Conservation (phyloP, 768 basidiomycete species). For the Tricholoma sp. region DNA sequence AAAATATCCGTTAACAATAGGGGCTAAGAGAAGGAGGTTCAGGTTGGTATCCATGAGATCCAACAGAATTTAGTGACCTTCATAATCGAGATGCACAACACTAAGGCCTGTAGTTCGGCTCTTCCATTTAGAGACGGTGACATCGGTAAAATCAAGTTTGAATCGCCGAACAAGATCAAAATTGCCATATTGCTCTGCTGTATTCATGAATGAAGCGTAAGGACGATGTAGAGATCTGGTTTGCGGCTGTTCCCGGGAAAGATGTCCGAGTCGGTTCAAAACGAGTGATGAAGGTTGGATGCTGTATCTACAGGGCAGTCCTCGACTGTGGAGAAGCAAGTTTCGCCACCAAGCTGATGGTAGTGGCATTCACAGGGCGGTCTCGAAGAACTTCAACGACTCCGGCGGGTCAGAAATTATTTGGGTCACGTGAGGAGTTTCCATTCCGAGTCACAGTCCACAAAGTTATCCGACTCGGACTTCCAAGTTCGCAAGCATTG, state of each 20-base stretch:
- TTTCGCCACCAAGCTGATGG: slow-evolving; percentile 24
- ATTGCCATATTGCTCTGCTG: slow-evolving; percentile 53
- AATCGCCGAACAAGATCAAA: slow-evolving; percentile 79
- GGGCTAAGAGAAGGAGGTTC: slow-evolving; percentile 41
- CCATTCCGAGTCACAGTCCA: too few species aligned
- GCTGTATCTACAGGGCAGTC: background rate
- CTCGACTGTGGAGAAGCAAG: slow-evolving; percentile 10
- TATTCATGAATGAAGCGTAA: slow-evolving; percentile 23
- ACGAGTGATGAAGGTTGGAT: background rate
- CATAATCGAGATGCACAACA: slow-evolving; percentile 87
- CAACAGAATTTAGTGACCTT: slow-evolving; percentile 45
- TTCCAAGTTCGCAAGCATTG: too few species aligned
- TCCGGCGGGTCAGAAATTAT: background rate
- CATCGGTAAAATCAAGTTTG: slow-evolving; percentile 75
- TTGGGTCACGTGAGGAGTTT: background rate
- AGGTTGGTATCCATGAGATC: slow-evolving; percentile 12
- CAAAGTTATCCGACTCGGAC: too few species aligned
- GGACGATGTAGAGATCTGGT: slow-evolving; percentile 2
- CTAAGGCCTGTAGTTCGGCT: slow-evolving; percentile 84
- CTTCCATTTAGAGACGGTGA: slow-evolving; percentile 82
- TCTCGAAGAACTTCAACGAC: background rate
- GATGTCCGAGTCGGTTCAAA: background rate
- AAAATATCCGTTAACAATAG: slow-evolving; percentile 88
- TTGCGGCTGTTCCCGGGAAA: slow-evolving; percentile 8
- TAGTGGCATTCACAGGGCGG: slow-evolving; percentile 30